A percentile compares a stretch with the other conserved stretches of the same genome.
Conservation (phyloP, 192 early-diverging fungal genomes). For the Chytriomyces sp. region DNA sequence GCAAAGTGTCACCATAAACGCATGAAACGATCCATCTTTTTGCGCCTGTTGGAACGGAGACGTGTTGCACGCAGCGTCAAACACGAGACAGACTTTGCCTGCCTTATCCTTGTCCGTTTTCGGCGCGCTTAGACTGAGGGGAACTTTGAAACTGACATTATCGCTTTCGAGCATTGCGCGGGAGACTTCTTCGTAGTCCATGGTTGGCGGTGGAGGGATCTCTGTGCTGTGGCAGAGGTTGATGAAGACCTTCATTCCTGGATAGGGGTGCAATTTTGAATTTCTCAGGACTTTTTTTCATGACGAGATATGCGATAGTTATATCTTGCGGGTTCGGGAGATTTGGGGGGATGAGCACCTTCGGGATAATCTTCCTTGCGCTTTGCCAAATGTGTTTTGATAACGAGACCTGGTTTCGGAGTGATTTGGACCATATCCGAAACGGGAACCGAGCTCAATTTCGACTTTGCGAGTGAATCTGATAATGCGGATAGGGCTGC, state of each 20-base stretch:
- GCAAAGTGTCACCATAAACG: constrained; percentile 70
- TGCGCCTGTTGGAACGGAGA: constrained; percentile 55
- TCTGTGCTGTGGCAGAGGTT: constrained; percentile 66
- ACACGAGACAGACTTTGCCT: constrained; percentile 56
- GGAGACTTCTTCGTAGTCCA: constrained; percentile 62
- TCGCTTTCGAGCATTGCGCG: constrained; percentile 59
- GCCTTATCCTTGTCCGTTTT: constrained; percentile 53
- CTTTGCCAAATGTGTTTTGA: constrained; percentile 36
- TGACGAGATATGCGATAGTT: not conserved
- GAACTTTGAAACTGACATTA: constrained; percentile 61
- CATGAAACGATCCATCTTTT: constrained; percentile 62
- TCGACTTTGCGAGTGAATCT: not conserved
- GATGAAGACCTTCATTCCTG: constrained; percentile 60
- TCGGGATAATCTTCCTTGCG: constrained; percentile 22
- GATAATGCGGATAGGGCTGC: not conserved
- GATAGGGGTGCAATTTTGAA: not conserved
- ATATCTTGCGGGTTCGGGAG: not conserved
- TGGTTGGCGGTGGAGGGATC: constrained; percentile 60
- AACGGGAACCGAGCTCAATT: not conserved
- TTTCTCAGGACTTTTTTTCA: too few relatives aligned
- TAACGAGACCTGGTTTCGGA: constrained; percentile 36
- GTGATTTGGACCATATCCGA: constrained; percentile 24
- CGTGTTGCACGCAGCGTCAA: constrained; percentile 72
- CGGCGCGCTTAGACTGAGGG: constrained; percentile 54
- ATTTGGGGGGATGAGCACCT: not conserved